Percentiles rank a stretch among this genome's conserved stretches.
phyloP scores from a whole-genome alignment of 768 basidiomycete species.

The Pleurotus salmoneostramineus region DNA sequence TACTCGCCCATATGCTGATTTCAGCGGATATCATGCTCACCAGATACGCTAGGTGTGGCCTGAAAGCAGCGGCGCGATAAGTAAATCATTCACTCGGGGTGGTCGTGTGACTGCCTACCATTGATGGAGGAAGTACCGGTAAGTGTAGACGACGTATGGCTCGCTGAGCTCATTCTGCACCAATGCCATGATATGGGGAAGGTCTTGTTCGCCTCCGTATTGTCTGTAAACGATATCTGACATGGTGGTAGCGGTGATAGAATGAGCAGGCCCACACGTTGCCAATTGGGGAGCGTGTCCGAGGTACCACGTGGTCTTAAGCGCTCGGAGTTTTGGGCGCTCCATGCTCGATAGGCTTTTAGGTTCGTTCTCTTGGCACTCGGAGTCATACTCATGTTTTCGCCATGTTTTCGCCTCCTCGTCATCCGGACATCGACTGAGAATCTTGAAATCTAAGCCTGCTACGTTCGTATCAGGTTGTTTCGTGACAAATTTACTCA shows the following conservation, averaged over 20 bases:
- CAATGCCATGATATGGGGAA: constrained; percentile 80
- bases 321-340: too few species aligned
- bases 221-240: constrained; percentile 59
- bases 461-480: too few species aligned
- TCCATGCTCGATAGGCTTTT: too few species aligned
- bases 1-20: neutral
- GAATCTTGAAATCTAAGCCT: too few species aligned
- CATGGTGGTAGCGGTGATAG: constrained; percentile 17
- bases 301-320: too few species aligned
- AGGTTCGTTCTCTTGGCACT: too few species aligned
- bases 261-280: neutral
- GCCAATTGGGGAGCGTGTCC: too few species aligned
- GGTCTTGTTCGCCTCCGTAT: constrained; percentile 74
- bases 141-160: constrained; percentile 95
- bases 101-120: constrained; percentile 66
- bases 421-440: too few species aligned
- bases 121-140: constrained; percentile 93
- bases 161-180: constrained; percentile 92
- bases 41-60: constrained; percentile 88
- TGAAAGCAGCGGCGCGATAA: constrained; percentile 23
- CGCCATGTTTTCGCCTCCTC: too few species aligned
- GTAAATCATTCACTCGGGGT: constrained; percentile 9
- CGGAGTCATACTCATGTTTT: too few species aligned
- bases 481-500: too few species aligned
- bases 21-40: constrained; percentile 29